phyloP scores from a whole-genome alignment of 129 eudicot species.

The Heracleum sosnowskyi region DNA sequence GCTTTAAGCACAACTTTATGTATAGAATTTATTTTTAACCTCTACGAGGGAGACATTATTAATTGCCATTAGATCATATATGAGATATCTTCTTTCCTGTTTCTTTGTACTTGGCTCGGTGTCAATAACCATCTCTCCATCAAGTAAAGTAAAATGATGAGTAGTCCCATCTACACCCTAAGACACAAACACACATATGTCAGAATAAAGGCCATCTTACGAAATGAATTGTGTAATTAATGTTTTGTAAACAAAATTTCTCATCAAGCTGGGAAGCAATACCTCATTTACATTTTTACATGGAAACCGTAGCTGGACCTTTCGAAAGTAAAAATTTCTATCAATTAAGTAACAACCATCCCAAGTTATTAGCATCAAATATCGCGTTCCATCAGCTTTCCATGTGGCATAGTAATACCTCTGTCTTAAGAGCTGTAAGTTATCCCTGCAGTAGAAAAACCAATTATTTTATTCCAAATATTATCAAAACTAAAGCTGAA shows the following conservation, averaged over 20 bases:
- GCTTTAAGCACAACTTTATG: not conserved
- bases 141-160: slow-evolving; percentile 63
- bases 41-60: slow-evolving; percentile 45
- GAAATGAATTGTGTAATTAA: slow-evolving; percentile 1
- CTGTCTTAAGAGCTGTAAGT: slow-evolving; percentile 57
- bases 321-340: slow-evolving; percentile 54
- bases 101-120: slow-evolving; percentile 48
- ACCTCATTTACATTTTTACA: slow-evolving; percentile 51
- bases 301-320: slow-evolving; percentile 60
- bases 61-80: slow-evolving; percentile 59
- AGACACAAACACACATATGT: slow-evolving; percentile 8
- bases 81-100: slow-evolving; percentile 70
- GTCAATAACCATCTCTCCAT: slow-evolving; percentile 70
- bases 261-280: slow-evolving; percentile 3
- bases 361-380: slow-evolving; percentile 57
- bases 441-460: slow-evolving; percentile 26
- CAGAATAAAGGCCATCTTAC: slow-evolving; percentile 16
- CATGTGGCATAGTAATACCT: slow-evolving; percentile 71
- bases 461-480: not conserved
- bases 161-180: slow-evolving; percentile 35
- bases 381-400: slow-evolving; percentile 78
- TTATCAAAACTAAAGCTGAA: not conserved
- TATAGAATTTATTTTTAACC: slow-evolving; percentile 19
- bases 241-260: not conserved
- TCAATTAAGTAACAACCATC: slow-evolving; percentile 57